These are phyloP conservation scores for Macrophomina phaseolina DNA, from an alignment of 2,329 filamentous ascomycete genomes.

Conservation along the genomic window DNA sequence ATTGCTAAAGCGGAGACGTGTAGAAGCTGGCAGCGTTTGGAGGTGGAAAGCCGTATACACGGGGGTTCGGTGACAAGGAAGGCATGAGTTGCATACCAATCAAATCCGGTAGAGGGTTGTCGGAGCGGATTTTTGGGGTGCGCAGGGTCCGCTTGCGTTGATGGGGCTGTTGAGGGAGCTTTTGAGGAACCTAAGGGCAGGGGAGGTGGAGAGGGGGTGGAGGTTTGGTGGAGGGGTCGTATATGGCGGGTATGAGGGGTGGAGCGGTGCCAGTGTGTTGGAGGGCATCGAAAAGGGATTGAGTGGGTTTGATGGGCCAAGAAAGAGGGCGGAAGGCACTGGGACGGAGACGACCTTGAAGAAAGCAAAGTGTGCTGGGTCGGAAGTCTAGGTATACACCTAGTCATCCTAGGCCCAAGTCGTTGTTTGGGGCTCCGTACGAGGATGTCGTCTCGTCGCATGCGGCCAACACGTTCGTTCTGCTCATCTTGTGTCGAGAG, in stretches of 20 bases:
- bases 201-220: constrained; percentile 34
- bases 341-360: neutral
- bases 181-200: constrained; percentile 9
- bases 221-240: constrained; percentile 34
- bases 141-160: constrained; percentile 41
- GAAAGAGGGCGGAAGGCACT: too few relatives aligned
- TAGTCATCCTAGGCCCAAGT: constrained; percentile 47
- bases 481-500: constrained; percentile 47
- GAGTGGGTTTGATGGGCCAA: too few relatives aligned
- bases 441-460: constrained; percentile 48
- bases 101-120: constrained; percentile 35
- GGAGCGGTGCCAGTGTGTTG: neutral
- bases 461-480: constrained; percentile 47
- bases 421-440: constrained; percentile 46
- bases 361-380: neutral
- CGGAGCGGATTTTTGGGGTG: constrained; percentile 43
- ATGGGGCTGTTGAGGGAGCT: constrained; percentile 34
- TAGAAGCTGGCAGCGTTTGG: too few relatives aligned
- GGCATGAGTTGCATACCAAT: too few relatives aligned
- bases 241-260: neutral
- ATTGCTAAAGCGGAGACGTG: too few relatives aligned
- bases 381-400: neutral
- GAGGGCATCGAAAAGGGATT: neutral
- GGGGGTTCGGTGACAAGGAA: too few relatives aligned
- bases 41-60: too few relatives aligned